phyloP scores from a whole-genome alignment of 176 grass and related monocot genomes.

The Rhynchospora pubera region DNA sequence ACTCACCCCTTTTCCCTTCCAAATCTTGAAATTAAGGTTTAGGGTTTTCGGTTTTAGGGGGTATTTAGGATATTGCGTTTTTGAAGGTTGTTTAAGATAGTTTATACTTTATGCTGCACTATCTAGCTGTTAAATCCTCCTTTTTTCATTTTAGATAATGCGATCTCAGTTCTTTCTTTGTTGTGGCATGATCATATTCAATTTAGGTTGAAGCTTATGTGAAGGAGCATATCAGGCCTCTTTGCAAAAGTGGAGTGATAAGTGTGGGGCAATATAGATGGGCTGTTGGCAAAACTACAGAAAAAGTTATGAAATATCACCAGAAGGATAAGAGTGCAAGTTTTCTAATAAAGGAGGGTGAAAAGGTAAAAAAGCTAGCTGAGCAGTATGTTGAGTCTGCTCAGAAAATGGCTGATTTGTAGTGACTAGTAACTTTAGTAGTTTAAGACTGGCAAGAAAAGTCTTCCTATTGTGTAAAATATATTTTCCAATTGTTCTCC shows the following conservation, averaged over 20 bases:
- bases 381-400: conserved; percentile 79
- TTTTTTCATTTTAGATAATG: not conserved
- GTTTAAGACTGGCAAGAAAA: not conserved
- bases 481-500: not conserved
- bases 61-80: not conserved
- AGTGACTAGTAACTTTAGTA: not conserved
- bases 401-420: conserved; percentile 45
- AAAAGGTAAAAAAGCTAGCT: conserved; percentile 89
- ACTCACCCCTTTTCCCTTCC: not conserved
- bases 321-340: conserved; percentile 57
- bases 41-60: not conserved
- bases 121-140: not conserved
- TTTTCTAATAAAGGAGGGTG: conserved; percentile 87
- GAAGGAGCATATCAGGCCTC: conserved; percentile 90
- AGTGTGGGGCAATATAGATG: conserved; percentile 69
- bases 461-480: not conserved
- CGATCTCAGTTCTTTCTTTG: not conserved
- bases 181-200: too few species aligned
- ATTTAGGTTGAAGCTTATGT: conserved; percentile 55
- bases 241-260: conserved; percentile 89
- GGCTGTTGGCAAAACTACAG: conserved; percentile 56
- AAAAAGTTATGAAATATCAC: conserved; percentile 82
- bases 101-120: not conserved
- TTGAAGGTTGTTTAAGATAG: not conserved
- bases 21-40: not conserved